Evolutionary conservation across 257 asterid genomes (phyloP).

Genomic region (Solanum lignicaule): DNA sequence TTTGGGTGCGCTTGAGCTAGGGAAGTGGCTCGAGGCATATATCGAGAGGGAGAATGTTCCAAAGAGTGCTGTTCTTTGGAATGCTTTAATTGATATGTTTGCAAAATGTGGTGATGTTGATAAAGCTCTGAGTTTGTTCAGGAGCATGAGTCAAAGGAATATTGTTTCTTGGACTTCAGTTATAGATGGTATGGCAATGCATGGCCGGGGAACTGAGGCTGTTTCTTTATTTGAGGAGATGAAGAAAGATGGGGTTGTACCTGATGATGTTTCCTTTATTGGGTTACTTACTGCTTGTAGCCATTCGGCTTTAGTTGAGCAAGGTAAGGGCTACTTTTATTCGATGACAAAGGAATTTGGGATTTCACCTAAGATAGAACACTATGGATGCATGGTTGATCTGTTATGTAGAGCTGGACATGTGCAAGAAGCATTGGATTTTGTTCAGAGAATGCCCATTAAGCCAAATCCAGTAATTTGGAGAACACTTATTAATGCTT

Average conservation of each 20-base stretch:
- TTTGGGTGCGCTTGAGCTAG: constrained; percentile 68
- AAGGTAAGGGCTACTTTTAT: constrained; percentile 45
- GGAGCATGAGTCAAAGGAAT: constrained; percentile 34
- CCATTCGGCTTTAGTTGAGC: constrained; percentile 60
- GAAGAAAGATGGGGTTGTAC: constrained; percentile 29
- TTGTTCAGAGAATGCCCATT: constrained; percentile 51
- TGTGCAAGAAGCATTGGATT: constrained; percentile 48
- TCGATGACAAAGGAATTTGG: constrained; percentile 44
- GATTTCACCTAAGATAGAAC: constrained; percentile 61
- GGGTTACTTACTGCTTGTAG: constrained; percentile 79
- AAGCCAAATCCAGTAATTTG: constrained; percentile 58
- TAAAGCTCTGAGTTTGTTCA: constrained; percentile 40
- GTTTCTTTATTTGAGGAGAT: constrained; percentile 59
- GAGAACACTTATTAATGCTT: constrained; percentile 44
- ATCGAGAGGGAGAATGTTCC: constrained; percentile 38
- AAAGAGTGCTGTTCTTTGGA: constrained; percentile 39
- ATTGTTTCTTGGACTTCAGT: constrained; percentile 76
- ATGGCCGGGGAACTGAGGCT: constrained; percentile 64
- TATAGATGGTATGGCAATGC: constrained; percentile 56
- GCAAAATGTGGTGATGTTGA: constrained; percentile 81
- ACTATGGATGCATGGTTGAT: constrained; percentile 86
- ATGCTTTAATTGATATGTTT: constrained; percentile 70
- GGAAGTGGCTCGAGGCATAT: constrained; percentile 60
- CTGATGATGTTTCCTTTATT: constrained; percentile 60
- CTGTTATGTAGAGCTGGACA: constrained; percentile 59